Evolutionary conservation across 352 stramenopile genomes (phyloP).

Genomic region (Globisporangium irregulare): DNA sequence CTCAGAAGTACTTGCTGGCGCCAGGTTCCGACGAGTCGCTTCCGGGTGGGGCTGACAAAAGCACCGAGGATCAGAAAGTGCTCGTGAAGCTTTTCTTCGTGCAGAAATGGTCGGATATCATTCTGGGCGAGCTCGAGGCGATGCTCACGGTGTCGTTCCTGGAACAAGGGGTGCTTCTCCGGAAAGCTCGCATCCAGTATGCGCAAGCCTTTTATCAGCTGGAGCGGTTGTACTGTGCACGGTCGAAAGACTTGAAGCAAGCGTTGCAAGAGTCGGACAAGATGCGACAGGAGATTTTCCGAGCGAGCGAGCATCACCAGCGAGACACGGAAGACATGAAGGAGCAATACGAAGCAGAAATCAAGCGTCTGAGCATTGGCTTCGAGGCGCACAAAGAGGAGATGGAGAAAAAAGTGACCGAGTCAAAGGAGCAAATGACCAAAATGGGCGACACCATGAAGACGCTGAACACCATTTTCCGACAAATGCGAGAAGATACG

Average conservation of each 20-base stretch:
- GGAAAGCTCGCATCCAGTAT: conserved; percentile 77
- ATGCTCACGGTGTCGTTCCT: conserved; percentile 89
- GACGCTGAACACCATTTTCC: conserved; percentile 92
- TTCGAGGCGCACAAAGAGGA: conserved; percentile 58
- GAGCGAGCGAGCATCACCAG: conserved; percentile 34
- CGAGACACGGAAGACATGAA: conserved; percentile 41
- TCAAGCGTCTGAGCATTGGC: conserved; percentile 33
- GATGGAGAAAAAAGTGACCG: conserved; percentile 63
- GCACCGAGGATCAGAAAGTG: conserved; percentile 21
- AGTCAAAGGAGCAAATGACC: conserved; percentile 78
- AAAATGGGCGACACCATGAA: conserved; percentile 93
- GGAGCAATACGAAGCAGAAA: conserved; percentile 48
- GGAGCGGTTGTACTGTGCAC: conserved; percentile 43
- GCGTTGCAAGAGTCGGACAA: conserved; percentile 37
- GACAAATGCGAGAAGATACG: conserved; percentile 90
- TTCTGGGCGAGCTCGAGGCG: conserved; percentile 80
- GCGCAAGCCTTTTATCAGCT: conserved; percentile 77
- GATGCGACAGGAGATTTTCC: conserved; percentile 31
- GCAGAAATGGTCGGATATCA: conserved; percentile 90
- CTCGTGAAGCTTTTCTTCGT: conserved; percentile 79
- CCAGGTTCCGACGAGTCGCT: neutral
- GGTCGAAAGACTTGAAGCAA: conserved; percentile 31
- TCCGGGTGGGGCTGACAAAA: neutral
- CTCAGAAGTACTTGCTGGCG: conserved; percentile 24
- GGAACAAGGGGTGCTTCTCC: conserved; percentile 81